phyloP scores from a whole-genome alignment of 116 monocot genomes.

The Papilionanthe hybrid region DNA sequence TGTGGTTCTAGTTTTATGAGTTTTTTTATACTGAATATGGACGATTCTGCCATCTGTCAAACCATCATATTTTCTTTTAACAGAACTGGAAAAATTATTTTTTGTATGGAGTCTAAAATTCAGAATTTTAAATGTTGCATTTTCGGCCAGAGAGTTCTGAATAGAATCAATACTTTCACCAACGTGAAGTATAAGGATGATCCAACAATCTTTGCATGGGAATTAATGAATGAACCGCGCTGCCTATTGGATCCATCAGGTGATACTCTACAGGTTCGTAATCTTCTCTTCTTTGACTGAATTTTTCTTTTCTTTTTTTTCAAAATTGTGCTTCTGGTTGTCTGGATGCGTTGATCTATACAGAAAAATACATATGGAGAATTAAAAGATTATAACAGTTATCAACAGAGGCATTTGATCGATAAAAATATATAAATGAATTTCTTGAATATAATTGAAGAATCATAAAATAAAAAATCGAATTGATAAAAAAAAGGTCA shows the following conservation, averaged over 20 bases:
- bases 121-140: not conserved
- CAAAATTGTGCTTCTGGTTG: not conserved
- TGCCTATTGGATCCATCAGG: constrained; percentile 76
- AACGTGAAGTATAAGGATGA: constrained; percentile 67
- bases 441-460: not conserved
- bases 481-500: too few relatives aligned
- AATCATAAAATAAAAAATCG: too few relatives aligned
- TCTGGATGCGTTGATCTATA: not conserved
- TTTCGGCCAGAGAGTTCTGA: constrained; percentile 39
- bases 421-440: not conserved
- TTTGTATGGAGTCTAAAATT: not conserved
- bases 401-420: not conserved
- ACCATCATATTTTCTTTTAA: not conserved
- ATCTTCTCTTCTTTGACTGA: not conserved
- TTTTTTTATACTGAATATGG: not conserved
- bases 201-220: constrained; percentile 82
- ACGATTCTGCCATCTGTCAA: not conserved
- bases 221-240: constrained; percentile 78
- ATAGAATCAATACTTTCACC: constrained; percentile 59
- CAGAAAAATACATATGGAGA: not conserved
- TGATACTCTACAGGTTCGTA: constrained; percentile 55
- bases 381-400: not conserved
- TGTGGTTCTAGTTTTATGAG: not conserved
- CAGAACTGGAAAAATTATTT: not conserved
- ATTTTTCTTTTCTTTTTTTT: not conserved